phyloP scores from a whole-genome alignment of 2,329 filamentous ascomycete species.

The Reticulascus tulasneorum region DNA sequence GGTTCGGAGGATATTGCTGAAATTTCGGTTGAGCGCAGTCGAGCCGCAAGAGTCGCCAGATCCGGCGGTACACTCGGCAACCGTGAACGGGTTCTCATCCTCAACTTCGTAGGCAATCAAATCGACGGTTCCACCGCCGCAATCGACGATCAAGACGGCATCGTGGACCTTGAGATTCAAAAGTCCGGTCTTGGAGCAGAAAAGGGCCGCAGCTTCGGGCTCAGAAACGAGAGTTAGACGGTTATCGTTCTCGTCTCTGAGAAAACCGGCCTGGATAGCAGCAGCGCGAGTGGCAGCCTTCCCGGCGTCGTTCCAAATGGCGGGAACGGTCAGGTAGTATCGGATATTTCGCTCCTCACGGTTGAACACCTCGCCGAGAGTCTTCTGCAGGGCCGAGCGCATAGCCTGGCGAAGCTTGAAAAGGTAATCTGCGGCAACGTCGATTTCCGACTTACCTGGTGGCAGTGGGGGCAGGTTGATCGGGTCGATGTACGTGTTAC shows the following conservation, averaged over 20 bases:
- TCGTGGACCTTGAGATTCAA: conserved; percentile 97
- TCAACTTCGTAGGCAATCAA: conserved; percentile 98
- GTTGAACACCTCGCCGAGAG: conserved; percentile 94
- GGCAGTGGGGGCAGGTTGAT: conserved; percentile 97
- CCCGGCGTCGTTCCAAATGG: conserved; percentile 98
- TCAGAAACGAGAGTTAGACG: conserved; percentile 91
- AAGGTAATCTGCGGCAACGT: conserved; percentile 98
- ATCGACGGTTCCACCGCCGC: conserved; percentile 97
- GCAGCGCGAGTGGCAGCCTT: conserved; percentile 95
- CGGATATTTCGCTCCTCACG: conserved; percentile 96
- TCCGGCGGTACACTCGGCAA: conserved; percentile 93
- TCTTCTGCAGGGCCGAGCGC: conserved; percentile 93
- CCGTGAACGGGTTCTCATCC: conserved; percentile 94
- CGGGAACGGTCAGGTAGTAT: conserved; percentile 97
- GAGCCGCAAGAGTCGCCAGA: conserved; percentile 97
- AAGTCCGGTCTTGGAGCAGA: conserved; percentile 94
- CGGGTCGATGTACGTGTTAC: conserved; percentile 98
- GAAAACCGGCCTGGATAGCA: conserved; percentile 93
- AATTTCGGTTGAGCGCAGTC: conserved; percentile 96
- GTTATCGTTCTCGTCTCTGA: conserved; percentile 97
- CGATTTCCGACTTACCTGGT: conserved; percentile 96
- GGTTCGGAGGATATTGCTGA: conserved; percentile 93
- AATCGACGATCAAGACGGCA: conserved; percentile 96
- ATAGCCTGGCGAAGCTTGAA: conserved; percentile 98
- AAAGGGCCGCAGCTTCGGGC: conserved; percentile 93